phyloP scores from a whole-genome alignment of 495 filamentous ascomycete species.

The Tricharina praecox region DNA sequence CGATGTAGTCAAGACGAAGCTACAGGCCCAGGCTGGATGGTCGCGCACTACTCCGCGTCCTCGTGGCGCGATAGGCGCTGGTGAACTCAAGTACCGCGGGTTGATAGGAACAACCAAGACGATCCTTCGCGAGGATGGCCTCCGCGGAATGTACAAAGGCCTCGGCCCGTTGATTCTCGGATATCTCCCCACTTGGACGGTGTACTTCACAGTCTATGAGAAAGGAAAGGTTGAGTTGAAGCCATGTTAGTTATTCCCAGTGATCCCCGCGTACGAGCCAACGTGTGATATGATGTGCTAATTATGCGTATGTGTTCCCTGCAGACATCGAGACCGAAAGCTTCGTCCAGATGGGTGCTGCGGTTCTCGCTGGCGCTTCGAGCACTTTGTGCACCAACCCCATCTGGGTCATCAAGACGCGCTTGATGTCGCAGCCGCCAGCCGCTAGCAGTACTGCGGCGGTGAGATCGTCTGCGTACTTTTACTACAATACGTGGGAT shows the following conservation, averaged over 20 bases:
- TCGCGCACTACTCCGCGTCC: slow-evolving; percentile 14
- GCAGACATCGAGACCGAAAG: slow-evolving; percentile 30
- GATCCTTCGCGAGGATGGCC: slow-evolving; percentile 75
- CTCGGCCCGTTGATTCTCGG: slow-evolving; percentile 85
- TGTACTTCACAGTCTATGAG: slow-evolving; percentile 93
- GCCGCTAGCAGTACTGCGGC: slow-evolving; percentile 25
- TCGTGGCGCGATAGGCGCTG: slow-evolving; percentile 12
- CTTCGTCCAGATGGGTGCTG: slow-evolving; percentile 51
- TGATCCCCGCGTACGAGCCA: neutral
- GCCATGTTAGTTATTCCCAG: slow-evolving; percentile 10
- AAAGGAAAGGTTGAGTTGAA: slow-evolving; percentile 54
- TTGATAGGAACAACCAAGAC: slow-evolving; percentile 67
- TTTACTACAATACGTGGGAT: slow-evolving; percentile 73
- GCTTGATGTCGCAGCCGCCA: slow-evolving; percentile 75
- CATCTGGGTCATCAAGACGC: slow-evolving; percentile 98
- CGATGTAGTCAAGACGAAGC: slow-evolving; percentile 97
- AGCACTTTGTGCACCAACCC: slow-evolving; percentile 95
- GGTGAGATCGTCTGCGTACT: slow-evolving; percentile 46
- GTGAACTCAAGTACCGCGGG: slow-evolving; percentile 51
- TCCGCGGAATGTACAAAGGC: slow-evolving; percentile 83
- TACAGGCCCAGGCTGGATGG: slow-evolving; percentile 88
- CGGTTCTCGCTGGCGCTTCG: slow-evolving; percentile 75
- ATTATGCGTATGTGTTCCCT: no score
- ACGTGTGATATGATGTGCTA: no score
- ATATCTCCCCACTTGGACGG: slow-evolving; percentile 94